phyloP scores from a whole-genome alignment of 176 grass and related monocot genomes.

The Eleusine indica region DNA sequence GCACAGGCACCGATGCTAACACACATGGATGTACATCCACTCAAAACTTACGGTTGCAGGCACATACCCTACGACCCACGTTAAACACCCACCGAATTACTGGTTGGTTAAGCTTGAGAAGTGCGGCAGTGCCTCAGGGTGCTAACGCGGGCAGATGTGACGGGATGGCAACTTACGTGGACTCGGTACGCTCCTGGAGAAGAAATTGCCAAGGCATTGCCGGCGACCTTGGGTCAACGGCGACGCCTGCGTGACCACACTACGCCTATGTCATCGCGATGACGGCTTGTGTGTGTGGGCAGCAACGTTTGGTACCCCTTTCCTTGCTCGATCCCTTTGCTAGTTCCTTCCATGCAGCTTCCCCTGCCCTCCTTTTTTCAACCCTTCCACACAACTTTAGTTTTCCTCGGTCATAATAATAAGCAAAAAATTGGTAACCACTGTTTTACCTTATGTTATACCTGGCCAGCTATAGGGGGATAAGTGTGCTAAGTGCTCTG shows the following conservation, averaged over 20 bases:
- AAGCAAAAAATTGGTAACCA: neutral
- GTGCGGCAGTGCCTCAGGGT: neutral
- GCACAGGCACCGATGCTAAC: too few species aligned
- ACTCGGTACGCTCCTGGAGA: neutral
- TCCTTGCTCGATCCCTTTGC: neutral
- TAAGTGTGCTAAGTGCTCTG: neutral
- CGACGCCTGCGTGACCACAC: slow-evolving; percentile 26
- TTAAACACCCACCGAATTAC: too few species aligned
- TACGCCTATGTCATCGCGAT: slow-evolving; percentile 36
- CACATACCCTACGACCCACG: too few species aligned
- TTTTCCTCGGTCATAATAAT: slow-evolving; percentile 16
- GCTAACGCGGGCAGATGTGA: neutral
- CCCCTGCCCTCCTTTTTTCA: slow-evolving; percentile 8
- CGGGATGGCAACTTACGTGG: neutral
- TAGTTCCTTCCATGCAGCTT: slow-evolving; percentile 33
- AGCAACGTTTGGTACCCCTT: slow-evolving; percentile 5
- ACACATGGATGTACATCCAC: too few species aligned
- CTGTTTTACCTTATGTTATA: neutral
- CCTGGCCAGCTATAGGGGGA: neutral
- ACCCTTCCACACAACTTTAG: slow-evolving; percentile 18
- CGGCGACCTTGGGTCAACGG: slow-evolving; percentile 35
- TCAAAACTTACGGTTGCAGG: too few species aligned
- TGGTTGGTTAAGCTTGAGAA: neutral
- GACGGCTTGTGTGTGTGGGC: slow-evolving; percentile 20
- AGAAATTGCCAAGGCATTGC: slow-evolving; percentile 43